Evolutionary conservation across 176 grass and related monocot genomes (phyloP).

Genomic region (Stipa capillata): DNA sequence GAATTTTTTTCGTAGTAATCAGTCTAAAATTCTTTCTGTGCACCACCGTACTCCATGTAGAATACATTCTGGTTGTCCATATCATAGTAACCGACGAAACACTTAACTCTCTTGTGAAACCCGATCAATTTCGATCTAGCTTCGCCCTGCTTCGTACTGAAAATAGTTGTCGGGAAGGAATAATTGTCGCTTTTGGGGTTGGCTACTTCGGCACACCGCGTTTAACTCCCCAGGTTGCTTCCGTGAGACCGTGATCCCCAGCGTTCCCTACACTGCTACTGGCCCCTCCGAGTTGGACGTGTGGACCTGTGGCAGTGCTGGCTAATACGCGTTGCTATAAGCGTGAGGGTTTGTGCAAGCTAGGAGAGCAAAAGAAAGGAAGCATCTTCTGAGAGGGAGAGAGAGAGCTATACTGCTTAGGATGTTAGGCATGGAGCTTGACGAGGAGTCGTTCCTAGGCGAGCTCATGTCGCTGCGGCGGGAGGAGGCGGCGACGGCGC

Average conservation of each 20-base stretch:
- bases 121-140: too few species aligned
- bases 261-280: constrained; percentile 6
- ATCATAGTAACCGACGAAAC: too few species aligned
- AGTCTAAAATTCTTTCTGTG: too few species aligned
- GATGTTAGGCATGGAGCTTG: constrained; percentile 58
- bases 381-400: not conserved
- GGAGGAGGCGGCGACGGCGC: constrained; percentile 7
- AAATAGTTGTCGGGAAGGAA: not conserved
- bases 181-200: constrained; percentile 20
- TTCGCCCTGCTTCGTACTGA: too few species aligned
- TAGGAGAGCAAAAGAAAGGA: not conserved
- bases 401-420: too few species aligned
- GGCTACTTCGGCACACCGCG: not conserved
- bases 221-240: constrained; percentile 10
- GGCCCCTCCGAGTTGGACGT: constrained; percentile 19
- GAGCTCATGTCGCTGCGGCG: constrained; percentile 62
- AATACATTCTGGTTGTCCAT: too few species aligned
- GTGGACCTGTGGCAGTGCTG: not conserved
- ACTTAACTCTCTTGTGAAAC: too few species aligned
- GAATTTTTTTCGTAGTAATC: too few species aligned
- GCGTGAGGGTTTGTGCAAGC: constrained; percentile 28
- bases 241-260: not conserved
- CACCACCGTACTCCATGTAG: too few species aligned
- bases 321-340: not conserved
- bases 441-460: constrained; percentile 63